Evolutionary conservation across 805 yeast species (phyloP), one percentile per base, ranked within the genome.

Genomic region (Yarrowia sp.): DNA sequence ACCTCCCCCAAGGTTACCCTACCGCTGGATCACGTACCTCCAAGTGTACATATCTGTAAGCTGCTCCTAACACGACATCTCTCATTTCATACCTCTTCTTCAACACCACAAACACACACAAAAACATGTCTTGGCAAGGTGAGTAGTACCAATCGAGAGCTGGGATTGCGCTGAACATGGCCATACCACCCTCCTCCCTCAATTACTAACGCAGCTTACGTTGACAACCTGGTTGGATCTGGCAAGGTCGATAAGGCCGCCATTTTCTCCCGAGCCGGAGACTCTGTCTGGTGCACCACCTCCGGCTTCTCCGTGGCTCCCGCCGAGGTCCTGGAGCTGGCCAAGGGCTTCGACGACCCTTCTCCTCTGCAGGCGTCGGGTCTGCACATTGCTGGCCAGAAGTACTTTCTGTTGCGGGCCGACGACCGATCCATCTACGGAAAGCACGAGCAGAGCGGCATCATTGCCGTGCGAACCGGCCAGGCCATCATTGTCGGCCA

Each of bases 351-450:
- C 77, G 87, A 86, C 74, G 89, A 92, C 77, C 90, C 97, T 52
- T 79, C 89, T 35, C 83, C 84, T 61, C 85, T 95, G 74, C 97
- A 91, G 81, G 86, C 95, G 55, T 86, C 84, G 73, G 99, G 99
- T 8, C 84, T 95, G 74, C 97, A 91, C 77, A 82, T 91, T 69
- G 89, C 88, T 76, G 91, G 92, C 68, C 88, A 87, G 75, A 95
- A 95, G 80, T 93, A 93, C 82, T 91, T 94, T 79, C 82, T 92
- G 73, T 84, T 95, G 74, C 88, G 87, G 75, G 97, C 97, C 14
- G 98, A 94, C 76, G 94, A 89, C 64, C 87, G 98, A 80, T 89
- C 97, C 70, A 90, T 95, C 74, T 94, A 95, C 78, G 98, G 97
- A 72, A 94, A 94, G 75, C 83, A 84, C 75, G 97, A 90, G 64